Percentiles rank a stretch among this genome's conserved stretches.
phyloP scores from a whole-genome alignment of 2,329 filamentous ascomycete species.

The Coniochaeta sp. region DNA sequence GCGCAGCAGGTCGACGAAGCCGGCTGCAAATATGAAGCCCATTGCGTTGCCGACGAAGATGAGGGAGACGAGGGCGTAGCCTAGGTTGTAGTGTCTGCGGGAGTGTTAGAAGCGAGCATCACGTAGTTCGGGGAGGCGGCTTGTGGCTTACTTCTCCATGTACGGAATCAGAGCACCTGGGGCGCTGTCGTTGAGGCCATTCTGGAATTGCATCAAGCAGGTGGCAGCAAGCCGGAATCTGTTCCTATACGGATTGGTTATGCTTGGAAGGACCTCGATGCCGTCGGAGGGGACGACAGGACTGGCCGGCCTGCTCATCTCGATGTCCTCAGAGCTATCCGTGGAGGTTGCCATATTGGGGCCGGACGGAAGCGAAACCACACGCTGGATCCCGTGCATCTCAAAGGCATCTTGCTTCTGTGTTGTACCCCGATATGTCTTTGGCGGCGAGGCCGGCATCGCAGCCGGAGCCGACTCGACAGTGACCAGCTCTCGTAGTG shows the following conservation, averaged over 20 bases:
- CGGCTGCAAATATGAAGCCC: constrained; percentile 69
- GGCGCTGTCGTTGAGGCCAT: constrained; percentile 68
- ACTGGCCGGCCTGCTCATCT: constrained; percentile 45
- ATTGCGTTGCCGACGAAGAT: constrained; percentile 74
- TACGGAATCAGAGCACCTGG: constrained; percentile 76
- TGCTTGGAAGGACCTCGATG: constrained; percentile 44
- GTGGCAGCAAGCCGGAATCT: constrained; percentile 58
- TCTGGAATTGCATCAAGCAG: constrained; percentile 59
- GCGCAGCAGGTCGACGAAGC: constrained; percentile 58
- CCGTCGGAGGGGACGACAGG: constrained; percentile 26
- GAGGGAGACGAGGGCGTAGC: constrained; percentile 71
- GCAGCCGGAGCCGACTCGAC: constrained; percentile 17
- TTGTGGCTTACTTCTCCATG: constrained; percentile 51
- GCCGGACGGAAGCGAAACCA: not conserved
- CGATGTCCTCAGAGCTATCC: constrained; percentile 28
- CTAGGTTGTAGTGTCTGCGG: constrained; percentile 58
- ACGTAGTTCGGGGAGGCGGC: not conserved
- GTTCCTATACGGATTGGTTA: constrained; percentile 59
- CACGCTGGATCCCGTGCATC: constrained; percentile 13
- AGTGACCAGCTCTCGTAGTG: constrained; percentile 23
- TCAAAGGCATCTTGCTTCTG: constrained; percentile 22
- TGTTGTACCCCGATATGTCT: constrained; percentile 29
- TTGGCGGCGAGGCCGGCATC: constrained; percentile 24
- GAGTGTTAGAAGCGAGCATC: not conserved
- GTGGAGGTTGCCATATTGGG: constrained; percentile 4